Percentiles rank a stretch among this genome's conserved stretches.
Conservation (phyloP, 2,329 filamentous ascomycete genomes). For the Paracamarosporium sp. region DNA sequence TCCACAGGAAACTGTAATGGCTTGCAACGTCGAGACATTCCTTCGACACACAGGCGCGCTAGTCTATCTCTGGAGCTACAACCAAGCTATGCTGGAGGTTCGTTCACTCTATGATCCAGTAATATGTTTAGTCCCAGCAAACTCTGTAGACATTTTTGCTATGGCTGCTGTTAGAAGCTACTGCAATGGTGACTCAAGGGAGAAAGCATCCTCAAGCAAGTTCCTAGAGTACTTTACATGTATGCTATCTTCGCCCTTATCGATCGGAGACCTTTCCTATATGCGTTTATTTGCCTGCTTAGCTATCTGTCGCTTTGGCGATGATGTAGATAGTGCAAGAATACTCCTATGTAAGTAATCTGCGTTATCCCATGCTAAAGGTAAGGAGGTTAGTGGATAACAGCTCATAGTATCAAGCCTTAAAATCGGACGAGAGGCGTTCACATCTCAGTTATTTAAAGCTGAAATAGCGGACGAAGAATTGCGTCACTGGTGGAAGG, state of each 20-base stretch:
- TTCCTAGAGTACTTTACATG: conserved; percentile 9
- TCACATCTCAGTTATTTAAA: conserved; percentile 5
- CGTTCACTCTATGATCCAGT: conserved; percentile 11
- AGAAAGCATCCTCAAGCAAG: background rate
- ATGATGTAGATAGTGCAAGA: conserved; percentile 9
- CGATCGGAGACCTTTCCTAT: background rate
- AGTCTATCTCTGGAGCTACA: conserved; percentile 11
- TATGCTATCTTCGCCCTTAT: conserved; percentile 5
- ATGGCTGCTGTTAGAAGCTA: conserved; percentile 17
- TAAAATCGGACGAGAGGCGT: conserved; percentile 6
- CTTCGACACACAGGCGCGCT: conserved; percentile 12
- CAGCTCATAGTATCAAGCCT: conserved; percentile 8
- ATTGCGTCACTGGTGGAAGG: conserved; percentile 8
- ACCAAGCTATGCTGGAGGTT: conserved; percentile 10
- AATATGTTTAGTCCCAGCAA: background rate
- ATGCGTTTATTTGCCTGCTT: conserved; percentile 15
- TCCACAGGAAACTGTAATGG: conserved; percentile 8
- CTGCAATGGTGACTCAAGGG: conserved; percentile 3
- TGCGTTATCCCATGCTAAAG: background rate
- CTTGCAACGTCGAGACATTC: conserved; percentile 12
- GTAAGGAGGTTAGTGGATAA: background rate
- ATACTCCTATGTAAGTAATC: conserved; percentile 8
- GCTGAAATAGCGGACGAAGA: conserved; percentile 1
- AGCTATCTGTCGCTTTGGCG: conserved; percentile 13
- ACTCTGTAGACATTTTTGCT: conserved; percentile 13